Conservation (phyloP, 371 early-diverging fungal species). For the Zancudomyces culisetae region DNA sequence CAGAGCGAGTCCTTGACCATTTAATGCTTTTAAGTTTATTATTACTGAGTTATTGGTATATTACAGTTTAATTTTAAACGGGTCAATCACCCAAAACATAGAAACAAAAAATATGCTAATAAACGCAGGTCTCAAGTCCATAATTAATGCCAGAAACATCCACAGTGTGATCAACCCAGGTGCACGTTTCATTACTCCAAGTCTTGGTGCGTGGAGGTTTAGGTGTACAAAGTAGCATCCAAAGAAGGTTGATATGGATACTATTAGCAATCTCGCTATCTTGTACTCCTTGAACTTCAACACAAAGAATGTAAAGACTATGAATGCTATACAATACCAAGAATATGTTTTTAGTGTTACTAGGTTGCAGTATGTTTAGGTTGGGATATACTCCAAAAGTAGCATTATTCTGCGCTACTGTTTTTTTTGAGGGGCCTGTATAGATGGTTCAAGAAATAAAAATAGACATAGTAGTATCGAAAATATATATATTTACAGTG, state of each 20-base stretch:
- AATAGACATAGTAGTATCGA: too few relatives aligned
- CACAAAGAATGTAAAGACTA: conserved; percentile 15
- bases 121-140: conserved; percentile 17
- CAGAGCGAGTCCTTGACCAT: too few relatives aligned
- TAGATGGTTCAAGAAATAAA: too few relatives aligned
- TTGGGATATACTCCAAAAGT: too few relatives aligned
- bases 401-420: too few relatives aligned
- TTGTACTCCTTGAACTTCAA: conserved; percentile 8
- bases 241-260: conserved; percentile 10
- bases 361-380: too few relatives aligned
- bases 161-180: conserved; percentile 24
- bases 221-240: conserved; percentile 24
- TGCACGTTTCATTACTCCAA: conserved; percentile 23
- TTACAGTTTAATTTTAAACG: conserved; percentile 9
- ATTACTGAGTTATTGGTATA: too few relatives aligned
- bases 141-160: conserved; percentile 19
- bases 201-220: conserved; percentile 18
- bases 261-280: conserved; percentile 8
- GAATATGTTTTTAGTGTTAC: too few relatives aligned
- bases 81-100: conserved; percentile 16
- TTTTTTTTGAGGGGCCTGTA: too few relatives aligned
- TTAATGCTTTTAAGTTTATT: too few relatives aligned
- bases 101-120: conserved; percentile 11
- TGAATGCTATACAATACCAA: conserved; percentile 6
- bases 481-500: neutral